Base-by-base conservation (phyloP, 768 basidiomycete species). In the Rhodosporidiobolus sp. region DNA sequence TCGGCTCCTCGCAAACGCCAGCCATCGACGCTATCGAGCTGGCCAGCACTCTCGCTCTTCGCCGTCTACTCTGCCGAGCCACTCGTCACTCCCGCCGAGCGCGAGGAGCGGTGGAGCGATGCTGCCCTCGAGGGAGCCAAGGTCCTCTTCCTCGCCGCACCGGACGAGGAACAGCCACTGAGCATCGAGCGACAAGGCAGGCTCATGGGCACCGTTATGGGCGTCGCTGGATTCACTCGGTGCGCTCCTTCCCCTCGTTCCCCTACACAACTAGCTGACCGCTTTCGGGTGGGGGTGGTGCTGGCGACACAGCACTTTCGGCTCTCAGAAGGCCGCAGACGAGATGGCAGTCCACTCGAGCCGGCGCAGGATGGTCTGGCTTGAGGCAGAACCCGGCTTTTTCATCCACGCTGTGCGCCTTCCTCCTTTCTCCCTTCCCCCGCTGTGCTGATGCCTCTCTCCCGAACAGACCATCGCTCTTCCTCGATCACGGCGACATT, bases 151-250 rank as follows among this genome's bases (percentile, higher is more conserved):
- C 48, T 71, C 34, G 16, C 16, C 4, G 24, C 65, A 2, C 50
- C 43, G 30, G 17, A 57, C 17, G 46, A 45, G 34, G 34, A 24
- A 34, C 30, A 53, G 2, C 26, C 45, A 26, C 12, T 66, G n/a
- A 52, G 54, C 6, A 24, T 22, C 2, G 63, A 65, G 43, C 26
- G 70, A 0, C 61, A 53, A 32, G 49, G 50, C 7, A 35, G 70
- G 35, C 3, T 66, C 48, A 60, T 75, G 67, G 70, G 70, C 9
- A 75, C 74, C 8, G 60, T 75, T 0, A 62, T 65, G 49, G 74
- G 74, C n/a, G 67, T 75, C 9, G 57, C 66, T 0, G 67, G 68
- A 16, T 75, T 75, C 35, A 63, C 70, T 9, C 56, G 65, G 74
- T 75, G 20, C 17, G 70, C n/a, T 2, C 6, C 35, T 35, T 34